phyloP scores from a whole-genome alignment of 768 basidiomycete species.

The Candolleomyces eurysporus region DNA sequence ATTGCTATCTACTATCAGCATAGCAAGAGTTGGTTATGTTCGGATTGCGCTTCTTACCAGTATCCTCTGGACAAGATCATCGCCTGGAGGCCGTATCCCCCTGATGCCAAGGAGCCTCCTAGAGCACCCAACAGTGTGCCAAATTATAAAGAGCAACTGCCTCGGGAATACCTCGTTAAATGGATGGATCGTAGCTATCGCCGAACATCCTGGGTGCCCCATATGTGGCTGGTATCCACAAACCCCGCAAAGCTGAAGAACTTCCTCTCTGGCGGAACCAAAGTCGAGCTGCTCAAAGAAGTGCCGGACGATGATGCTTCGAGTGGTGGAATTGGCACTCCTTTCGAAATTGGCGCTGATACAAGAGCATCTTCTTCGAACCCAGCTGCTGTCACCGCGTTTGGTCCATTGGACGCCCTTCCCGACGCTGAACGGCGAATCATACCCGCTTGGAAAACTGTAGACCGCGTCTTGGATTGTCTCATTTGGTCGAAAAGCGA shows the following conservation, averaged over 20 bases:
- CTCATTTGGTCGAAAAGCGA: slow-evolving; percentile 49
- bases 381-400: slow-evolving; percentile 23
- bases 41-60: slow-evolving; percentile 71
- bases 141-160: slow-evolving; percentile 59
- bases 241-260: slow-evolving; percentile 66
- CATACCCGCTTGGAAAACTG: slow-evolving; percentile 78
- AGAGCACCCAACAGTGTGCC: slow-evolving; percentile 31
- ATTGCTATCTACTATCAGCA: slow-evolving; percentile 65
- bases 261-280: slow-evolving; percentile 70
- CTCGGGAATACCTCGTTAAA: slow-evolving; percentile 93
- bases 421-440: slow-evolving; percentile 74
- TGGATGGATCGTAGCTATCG: slow-evolving; percentile 81
- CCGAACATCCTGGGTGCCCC: slow-evolving; percentile 85
- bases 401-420: slow-evolving; percentile 38
- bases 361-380: slow-evolving; percentile 34
- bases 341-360: slow-evolving; percentile 37
- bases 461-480: slow-evolving; percentile 90
- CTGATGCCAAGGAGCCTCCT: slow-evolving; percentile 55
- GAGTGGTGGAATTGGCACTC: slow-evolving; percentile 22
- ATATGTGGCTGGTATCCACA: slow-evolving; percentile 83
- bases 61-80: slow-evolving; percentile 80
- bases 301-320: slow-evolving; percentile 33
- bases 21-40: slow-evolving; percentile 61
- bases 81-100: slow-evolving; percentile 86
- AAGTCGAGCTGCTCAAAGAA: slow-evolving; percentile 60